phyloP scores from a whole-genome alignment of 495 filamentous ascomycete species.

The Thozetella sp. region DNA sequence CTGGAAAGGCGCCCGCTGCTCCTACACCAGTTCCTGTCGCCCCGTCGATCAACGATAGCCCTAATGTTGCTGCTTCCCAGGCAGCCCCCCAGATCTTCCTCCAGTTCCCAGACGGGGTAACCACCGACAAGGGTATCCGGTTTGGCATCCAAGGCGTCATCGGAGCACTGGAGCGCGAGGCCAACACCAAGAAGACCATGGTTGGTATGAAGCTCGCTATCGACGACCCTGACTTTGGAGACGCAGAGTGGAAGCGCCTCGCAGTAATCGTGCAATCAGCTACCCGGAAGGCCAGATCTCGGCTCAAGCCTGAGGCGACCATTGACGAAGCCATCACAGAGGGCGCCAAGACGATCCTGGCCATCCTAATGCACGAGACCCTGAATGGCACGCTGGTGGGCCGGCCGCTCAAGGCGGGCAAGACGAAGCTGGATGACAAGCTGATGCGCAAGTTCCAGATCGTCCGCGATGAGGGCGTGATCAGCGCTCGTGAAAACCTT shows the following conservation, averaged over 20 bases:
- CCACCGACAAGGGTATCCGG: constrained; percentile 8
- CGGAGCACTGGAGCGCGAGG: constrained; percentile 1
- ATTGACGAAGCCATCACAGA: background rate
- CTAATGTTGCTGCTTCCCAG: too few relatives aligned
- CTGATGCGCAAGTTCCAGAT: background rate
- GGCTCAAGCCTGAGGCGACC: background rate
- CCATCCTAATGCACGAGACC: background rate
- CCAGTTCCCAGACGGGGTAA: too few relatives aligned
- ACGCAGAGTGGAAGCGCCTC: background rate
- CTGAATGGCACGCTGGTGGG: background rate
- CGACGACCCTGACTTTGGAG: constrained; percentile 5
- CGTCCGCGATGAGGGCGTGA: background rate
- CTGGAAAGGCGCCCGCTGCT: background rate
- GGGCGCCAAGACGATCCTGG: background rate
- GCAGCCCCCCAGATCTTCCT: too few relatives aligned
- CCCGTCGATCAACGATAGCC: too few relatives aligned
- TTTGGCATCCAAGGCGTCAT: constrained; percentile 8
- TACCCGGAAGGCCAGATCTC: background rate
- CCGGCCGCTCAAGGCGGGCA: background rate
- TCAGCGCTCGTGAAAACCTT: background rate
- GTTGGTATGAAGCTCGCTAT: constrained; percentile 3
- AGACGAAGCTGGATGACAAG: background rate
- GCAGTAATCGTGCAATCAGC: background rate
- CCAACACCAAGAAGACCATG: background rate
- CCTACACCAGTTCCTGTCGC: too few relatives aligned